These are phyloP conservation scores for Hypoxylon subgilvum DNA, from an alignment of 495 filamentous ascomycete genomes.

Conservation along the genomic window DNA sequence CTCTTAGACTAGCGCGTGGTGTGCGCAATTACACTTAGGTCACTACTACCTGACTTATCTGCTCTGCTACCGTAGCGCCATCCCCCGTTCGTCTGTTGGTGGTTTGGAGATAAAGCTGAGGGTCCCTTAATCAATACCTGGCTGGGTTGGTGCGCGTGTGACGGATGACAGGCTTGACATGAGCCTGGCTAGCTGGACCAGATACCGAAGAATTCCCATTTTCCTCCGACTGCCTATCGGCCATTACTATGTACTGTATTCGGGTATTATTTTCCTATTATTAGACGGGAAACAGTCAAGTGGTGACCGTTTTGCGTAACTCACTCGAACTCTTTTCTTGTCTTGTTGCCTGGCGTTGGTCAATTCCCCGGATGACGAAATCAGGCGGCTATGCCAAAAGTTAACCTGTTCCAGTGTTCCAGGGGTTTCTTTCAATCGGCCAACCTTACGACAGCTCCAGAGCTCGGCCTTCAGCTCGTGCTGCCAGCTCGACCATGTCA, in stretches of 20 bases:
- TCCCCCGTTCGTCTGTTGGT: constrained; percentile 14
- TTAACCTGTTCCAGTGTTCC: constrained; percentile 4
- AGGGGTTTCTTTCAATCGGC: constrained; percentile 2
- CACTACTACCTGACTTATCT: constrained; percentile 14
- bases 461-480: constrained; percentile 29
- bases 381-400: constrained; percentile 13
- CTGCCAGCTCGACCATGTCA: constrained; percentile 16
- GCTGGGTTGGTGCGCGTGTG: constrained; percentile 19
- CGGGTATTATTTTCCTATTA: neutral
- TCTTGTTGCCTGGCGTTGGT: neutral
- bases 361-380: constrained; percentile 15
- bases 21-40: constrained; percentile 22
- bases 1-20: constrained; percentile 15
- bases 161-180: constrained; percentile 21
- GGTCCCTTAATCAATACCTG: constrained; percentile 6
- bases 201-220: constrained; percentile 2
- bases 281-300: constrained; percentile 16
- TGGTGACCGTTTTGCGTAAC: constrained; percentile 16
- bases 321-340: too few relatives aligned
- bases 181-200: constrained; percentile 3
- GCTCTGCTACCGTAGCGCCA: constrained; percentile 10
- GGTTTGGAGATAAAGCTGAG: constrained; percentile 20
- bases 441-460: constrained; percentile 2
- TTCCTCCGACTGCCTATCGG: constrained; percentile 29
- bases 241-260: constrained; percentile 5